Percentiles rank a stretch among this genome's conserved stretches.
Conservation (phyloP, 1,284 basidiomycete species). For the Ceratobasidium papillatum region DNA sequence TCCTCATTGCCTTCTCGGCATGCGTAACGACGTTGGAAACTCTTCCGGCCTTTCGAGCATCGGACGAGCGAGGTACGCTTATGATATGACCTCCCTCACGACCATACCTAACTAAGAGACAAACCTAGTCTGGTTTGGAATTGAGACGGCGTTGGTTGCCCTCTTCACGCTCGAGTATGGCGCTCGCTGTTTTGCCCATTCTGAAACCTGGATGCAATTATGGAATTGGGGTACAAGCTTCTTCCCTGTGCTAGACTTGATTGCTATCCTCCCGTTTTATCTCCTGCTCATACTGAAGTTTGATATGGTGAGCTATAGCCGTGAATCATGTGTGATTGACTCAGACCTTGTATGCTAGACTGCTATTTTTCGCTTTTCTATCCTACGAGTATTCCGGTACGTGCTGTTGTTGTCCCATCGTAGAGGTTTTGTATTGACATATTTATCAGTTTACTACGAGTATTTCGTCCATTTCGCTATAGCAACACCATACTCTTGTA, state of each 20-base stretch:
- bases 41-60: constrained; percentile 68
- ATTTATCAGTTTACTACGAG: constrained; percentile 83
- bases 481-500: constrained; percentile 82
- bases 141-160: constrained; percentile 76
- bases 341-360: constrained; percentile 57
- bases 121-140: constrained; percentile 73
- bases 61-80: constrained; percentile 31
- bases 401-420: neutral
- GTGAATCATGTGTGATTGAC: neutral
- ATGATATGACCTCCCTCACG: neutral
- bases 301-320: constrained; percentile 73
- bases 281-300: constrained; percentile 82
- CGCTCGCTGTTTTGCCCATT: constrained; percentile 51
- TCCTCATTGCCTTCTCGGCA: constrained; percentile 73
- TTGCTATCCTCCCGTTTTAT: constrained; percentile 87
- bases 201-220: constrained; percentile 53
- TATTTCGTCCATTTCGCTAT: constrained; percentile 87
- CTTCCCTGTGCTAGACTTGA: constrained; percentile 83
- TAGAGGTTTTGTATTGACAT: constrained; percentile 53
- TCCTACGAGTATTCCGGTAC: constrained; percentile 54
- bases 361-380: constrained; percentile 87
- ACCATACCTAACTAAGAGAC: constrained; percentile 62
- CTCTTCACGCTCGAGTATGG: constrained; percentile 83
- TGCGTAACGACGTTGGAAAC: constrained; percentile 86
- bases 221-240: constrained; percentile 66